Percentiles rank a stretch among this genome's conserved stretches.
These are phyloP conservation scores for Trichoderma atrobrunneum DNA, from an alignment of 2,329 filamentous ascomycete species.

Conservation along the genomic window DNA sequence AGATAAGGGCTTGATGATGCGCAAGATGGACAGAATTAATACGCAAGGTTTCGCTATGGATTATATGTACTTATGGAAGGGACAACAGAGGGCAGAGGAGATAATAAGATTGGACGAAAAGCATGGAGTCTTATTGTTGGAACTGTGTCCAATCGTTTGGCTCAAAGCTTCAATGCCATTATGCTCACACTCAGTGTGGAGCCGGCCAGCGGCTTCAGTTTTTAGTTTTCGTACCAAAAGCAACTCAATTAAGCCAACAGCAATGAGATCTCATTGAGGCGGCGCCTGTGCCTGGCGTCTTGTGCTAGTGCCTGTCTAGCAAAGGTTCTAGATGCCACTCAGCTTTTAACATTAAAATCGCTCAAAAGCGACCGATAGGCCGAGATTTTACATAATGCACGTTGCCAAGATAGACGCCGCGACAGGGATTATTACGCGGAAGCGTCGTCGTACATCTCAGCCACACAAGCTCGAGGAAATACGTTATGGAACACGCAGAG, in stretches of 20 bases:
- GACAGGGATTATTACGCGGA: not conserved
- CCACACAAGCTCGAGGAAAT: not conserved
- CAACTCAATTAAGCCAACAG: not conserved
- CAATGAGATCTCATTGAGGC: not conserved
- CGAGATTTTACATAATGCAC: not conserved
- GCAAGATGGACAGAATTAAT: not conserved
- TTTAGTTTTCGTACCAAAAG: not conserved
- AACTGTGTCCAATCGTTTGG: not conserved
- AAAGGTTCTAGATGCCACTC: not conserved
- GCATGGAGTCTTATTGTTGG: not conserved
- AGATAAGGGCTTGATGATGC: not conserved
- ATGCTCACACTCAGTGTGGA: not conserved
- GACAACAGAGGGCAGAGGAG: not conserved
- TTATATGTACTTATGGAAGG: not conserved
- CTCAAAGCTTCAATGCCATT: not conserved
- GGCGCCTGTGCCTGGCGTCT: not conserved
- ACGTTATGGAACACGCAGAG: not conserved
- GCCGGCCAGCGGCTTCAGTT: not conserved
- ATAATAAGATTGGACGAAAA: not conserved
- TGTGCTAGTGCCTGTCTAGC: not conserved
- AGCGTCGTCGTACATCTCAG: constrained; percentile 11
- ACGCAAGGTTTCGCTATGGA: not conserved
- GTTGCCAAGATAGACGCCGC: not conserved
- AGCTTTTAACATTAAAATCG: not conserved
- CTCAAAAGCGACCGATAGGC: not conserved